Evolutionary conservation across 2,329 filamentous ascomycete species (phyloP).

Genomic region (Cryphonectria parasitica): DNA sequence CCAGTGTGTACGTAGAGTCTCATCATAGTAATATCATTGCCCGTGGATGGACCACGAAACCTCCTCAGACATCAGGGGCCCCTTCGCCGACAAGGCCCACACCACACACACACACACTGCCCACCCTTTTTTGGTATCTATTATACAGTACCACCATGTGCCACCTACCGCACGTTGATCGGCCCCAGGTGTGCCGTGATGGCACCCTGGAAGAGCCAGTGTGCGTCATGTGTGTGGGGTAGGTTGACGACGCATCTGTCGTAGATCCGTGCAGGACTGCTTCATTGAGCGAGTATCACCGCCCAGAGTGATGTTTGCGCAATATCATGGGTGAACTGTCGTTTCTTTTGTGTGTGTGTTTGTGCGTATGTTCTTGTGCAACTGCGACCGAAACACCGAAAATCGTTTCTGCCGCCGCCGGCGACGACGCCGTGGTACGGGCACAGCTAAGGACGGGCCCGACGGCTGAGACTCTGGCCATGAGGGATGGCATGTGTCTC

Average conservation of each 20-base stretch:
- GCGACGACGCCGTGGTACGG: background rate
- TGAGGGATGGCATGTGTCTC: background rate
- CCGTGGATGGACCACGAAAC: background rate
- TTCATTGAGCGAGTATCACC: background rate
- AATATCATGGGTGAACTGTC: slow-evolving; percentile 8
- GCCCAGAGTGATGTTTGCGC: background rate
- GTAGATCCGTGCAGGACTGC: slow-evolving; percentile 1
- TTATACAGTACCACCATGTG: background rate
- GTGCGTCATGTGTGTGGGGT: slow-evolving; percentile 28
- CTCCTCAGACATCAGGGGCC: slow-evolving; percentile 1
- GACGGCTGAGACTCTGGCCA: background rate
- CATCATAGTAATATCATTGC: background rate
- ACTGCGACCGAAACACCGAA: slow-evolving; percentile 1
- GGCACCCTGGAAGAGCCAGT: slow-evolving; percentile 19
- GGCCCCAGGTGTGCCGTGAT: slow-evolving; percentile 4
- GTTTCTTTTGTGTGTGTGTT: background rate
- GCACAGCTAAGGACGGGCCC: background rate
- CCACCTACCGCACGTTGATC: background rate
- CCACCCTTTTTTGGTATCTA: background rate
- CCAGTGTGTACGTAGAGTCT: background rate
- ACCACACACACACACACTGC: background rate
- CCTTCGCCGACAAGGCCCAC: background rate
- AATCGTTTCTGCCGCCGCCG: background rate
- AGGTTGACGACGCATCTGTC: slow-evolving; percentile 26
- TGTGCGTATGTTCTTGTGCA: background rate